A percentile compares a stretch with the other conserved stretches of the same genome.
Evolutionary conservation across 2,329 filamentous ascomycete species (phyloP).

Genomic region (Colletotrichum scovillei): DNA sequence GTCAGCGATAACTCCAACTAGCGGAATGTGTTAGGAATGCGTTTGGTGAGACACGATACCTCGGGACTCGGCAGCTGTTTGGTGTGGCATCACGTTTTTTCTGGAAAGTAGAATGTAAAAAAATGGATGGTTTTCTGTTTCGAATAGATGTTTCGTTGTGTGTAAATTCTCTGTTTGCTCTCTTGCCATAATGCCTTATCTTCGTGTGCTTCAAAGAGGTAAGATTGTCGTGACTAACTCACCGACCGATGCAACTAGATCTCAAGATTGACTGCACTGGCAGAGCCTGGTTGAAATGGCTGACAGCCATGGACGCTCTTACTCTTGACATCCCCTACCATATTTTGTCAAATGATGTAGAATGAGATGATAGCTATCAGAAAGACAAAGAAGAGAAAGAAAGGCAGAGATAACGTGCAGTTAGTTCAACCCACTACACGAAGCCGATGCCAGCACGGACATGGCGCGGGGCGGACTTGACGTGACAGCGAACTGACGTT

Average conservation of each 20-base stretch:
- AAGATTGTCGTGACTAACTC: no score
- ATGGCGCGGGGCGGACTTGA: background rate
- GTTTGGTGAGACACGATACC: background rate
- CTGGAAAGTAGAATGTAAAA: background rate
- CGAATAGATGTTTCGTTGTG: background rate
- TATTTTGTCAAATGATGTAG: background rate
- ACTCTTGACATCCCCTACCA: background rate
- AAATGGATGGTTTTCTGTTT: background rate
- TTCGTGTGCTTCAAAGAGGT: background rate
- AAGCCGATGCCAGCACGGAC: background rate
- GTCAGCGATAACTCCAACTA: background rate
- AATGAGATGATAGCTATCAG: no score
- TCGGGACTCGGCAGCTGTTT: background rate
- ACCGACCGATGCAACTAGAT: no score
- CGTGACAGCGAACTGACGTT: background rate
- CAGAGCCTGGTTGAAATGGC: no score
- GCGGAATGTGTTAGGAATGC: background rate
- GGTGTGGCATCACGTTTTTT: background rate
- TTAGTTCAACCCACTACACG: background rate
- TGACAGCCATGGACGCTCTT: no score
- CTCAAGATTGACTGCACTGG: no score
- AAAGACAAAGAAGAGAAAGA: no score
- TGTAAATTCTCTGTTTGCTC: background rate
- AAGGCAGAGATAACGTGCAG: background rate
- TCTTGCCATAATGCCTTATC: background rate